A percentile compares a stretch with the other conserved stretches of the same genome.
phyloP scores from a whole-genome alignment of 306 rosid genomes.

The Citrullus mucosospermus region DNA sequence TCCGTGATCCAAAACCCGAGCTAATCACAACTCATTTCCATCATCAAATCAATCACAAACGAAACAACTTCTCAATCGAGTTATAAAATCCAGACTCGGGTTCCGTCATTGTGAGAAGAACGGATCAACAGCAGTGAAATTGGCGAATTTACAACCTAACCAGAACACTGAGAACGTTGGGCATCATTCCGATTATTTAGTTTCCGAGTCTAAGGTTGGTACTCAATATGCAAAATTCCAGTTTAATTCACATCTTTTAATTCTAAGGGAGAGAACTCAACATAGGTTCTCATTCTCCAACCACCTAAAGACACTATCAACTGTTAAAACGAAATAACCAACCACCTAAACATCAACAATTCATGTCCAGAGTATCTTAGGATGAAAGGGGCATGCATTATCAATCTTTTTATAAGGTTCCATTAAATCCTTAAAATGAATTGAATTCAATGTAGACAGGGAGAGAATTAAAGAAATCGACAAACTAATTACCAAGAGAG shows the following conservation, averaged over 20 bases:
- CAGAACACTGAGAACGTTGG: background rate
- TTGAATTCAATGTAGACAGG: background rate
- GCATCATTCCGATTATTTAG: background rate
- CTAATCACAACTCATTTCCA: background rate
- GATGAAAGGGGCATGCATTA: background rate
- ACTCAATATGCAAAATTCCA: background rate
- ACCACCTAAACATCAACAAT: background rate
- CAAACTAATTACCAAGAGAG: background rate
- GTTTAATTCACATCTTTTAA: background rate
- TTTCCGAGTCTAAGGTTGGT: background rate
- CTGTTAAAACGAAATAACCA: background rate
- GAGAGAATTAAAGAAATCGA: background rate
- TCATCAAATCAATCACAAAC: background rate
- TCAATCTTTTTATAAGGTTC: background rate
- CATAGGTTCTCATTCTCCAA: background rate
- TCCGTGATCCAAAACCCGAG: background rate
- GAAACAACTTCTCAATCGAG: background rate
- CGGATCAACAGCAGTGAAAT: background rate
- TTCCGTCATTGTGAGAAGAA: background rate
- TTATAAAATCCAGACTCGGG: background rate
- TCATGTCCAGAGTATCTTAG: background rate
- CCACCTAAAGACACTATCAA: background rate
- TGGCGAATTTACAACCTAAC: background rate
- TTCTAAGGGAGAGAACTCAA: background rate
- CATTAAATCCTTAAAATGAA: background rate